Evolutionary conservation across 768 basidiomycete genomes (phyloP), one percentile per base, ranked within the genome.

Genomic region (Dentipellis fragilis): DNA sequence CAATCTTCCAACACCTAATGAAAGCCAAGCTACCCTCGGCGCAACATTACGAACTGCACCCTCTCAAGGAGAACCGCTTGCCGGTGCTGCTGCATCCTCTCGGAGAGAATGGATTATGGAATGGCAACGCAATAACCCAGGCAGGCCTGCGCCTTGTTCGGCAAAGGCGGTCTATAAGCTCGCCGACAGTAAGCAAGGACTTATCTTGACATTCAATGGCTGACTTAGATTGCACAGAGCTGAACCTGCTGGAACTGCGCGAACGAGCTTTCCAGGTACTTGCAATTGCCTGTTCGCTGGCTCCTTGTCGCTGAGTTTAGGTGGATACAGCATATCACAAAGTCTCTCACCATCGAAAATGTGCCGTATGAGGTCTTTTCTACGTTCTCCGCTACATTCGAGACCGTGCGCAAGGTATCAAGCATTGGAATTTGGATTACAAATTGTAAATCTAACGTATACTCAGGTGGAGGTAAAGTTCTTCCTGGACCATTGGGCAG

Each of bases 361-460:
- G 85, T 93, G 52, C 85, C 87, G 1, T 84, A 86, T 61, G 91
- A 94, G 66, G 83, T 87, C 38, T 94, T 94, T 65, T 89, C 87
- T 10, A 81, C 84, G 0, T 93, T 94, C 70, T 84, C 88, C 5
- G 85, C 86, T 5, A 81, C 83, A 0, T 93, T 89, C 62, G 84
- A 86, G 52, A 85, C 88, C 46, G 82, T 94, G 23, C 75, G 90
- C 52, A 88, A 86, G 77, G 86, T 81, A 29, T 29, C 29, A 29
- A 6, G 49, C 51, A 36, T 55, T 19, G n/a, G 5, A 11, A 10
- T 16, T 37, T 14, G 17, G n/a, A 49, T 23, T 35, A 23, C 14
- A 17, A 17, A 34, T 21, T 10, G 14, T 21, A n/a, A 21, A 21
- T 19, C 36, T 62, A 39, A 59, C 14, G 6, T 29, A 10, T 17